Evolutionary conservation across 225 moss, liverwort and hornwort genomes (phyloP).

Genomic region (Asterella californica): DNA sequence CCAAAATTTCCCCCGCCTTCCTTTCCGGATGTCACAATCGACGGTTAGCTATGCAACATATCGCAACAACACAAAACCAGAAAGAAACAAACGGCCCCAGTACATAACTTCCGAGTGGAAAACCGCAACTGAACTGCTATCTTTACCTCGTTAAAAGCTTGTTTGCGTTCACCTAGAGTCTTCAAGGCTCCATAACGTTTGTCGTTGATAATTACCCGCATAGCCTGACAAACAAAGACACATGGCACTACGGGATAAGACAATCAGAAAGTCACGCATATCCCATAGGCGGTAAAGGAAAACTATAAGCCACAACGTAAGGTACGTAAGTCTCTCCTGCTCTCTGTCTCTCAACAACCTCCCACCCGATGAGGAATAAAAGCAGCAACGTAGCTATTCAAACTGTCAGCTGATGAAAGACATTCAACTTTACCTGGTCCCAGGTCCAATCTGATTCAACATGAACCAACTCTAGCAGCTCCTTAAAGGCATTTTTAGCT

Average conservation of each 20-base stretch:
- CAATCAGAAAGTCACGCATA: not conserved
- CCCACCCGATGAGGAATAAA: not conserved
- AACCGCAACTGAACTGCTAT: not conserved
- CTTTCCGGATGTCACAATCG: too few species aligned
- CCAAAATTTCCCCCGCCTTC: too few species aligned
- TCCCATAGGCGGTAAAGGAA: not conserved
- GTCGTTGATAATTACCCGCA: conserved; percentile 97
- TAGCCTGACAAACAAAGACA: conserved; percentile 50
- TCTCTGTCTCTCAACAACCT: not conserved
- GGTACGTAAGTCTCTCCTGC: not conserved
- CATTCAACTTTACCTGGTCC: conserved; percentile 64
- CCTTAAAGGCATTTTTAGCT: conserved; percentile 98
- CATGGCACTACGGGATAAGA: not conserved
- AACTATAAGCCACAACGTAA: not conserved
- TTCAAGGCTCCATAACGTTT: conserved; percentile 95
- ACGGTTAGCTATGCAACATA: not conserved
- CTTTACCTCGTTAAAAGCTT: conserved; percentile 86
- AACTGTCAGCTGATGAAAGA: not conserved
- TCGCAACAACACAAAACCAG: not conserved
- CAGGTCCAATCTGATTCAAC: conserved; percentile 99
- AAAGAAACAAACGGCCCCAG: not conserved
- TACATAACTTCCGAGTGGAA: not conserved
- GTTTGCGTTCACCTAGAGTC: conserved; percentile 92
- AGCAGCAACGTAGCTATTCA: not conserved
- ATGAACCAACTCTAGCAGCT: conserved; percentile 86